Conservation (phyloP, 1,284 basidiomycete species). For the Takashimella koratensis region DNA sequence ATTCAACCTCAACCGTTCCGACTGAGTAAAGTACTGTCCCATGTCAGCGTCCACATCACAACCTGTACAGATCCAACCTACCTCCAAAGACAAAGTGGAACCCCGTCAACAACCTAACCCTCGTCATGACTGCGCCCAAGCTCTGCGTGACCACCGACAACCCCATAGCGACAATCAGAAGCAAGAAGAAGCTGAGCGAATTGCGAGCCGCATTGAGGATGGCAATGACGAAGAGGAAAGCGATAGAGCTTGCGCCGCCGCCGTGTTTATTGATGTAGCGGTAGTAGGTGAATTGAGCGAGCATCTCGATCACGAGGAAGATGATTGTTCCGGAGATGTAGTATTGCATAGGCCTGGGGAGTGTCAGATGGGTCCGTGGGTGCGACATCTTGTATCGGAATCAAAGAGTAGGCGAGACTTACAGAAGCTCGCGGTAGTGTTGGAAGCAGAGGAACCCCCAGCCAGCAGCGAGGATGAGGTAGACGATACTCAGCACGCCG, state of each 20-base stretch:
- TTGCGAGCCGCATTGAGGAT: conserved; percentile 91
- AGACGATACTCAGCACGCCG: conserved; percentile 73
- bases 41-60: neutral
- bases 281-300: conserved; percentile 63
- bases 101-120: conserved; percentile 45
- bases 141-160: conserved; percentile 64
- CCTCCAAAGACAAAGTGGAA: conserved; percentile 90
- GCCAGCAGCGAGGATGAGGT: conserved; percentile 61
- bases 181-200: conserved; percentile 86
- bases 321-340: conserved; percentile 89
- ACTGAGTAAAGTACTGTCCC: conserved; percentile 87
- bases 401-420: conserved; percentile 8
- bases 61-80: conserved; percentile 52
- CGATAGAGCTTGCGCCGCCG: conserved; percentile 65
- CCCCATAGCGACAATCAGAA: conserved; percentile 85
- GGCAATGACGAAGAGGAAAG: conserved; percentile 78
- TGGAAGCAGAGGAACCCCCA: conserved; percentile 86
- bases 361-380: neutral
- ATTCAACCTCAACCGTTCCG: conserved; percentile 83
- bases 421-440: conserved; percentile 73
- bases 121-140: conserved; percentile 45
- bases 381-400: neutral
- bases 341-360: conserved; percentile 58
- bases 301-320: conserved; percentile 89
- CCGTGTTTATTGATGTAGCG: conserved; percentile 84